Conservation (phyloP, 805 yeast species). For the Isabelozyma rhagii region DNA sequence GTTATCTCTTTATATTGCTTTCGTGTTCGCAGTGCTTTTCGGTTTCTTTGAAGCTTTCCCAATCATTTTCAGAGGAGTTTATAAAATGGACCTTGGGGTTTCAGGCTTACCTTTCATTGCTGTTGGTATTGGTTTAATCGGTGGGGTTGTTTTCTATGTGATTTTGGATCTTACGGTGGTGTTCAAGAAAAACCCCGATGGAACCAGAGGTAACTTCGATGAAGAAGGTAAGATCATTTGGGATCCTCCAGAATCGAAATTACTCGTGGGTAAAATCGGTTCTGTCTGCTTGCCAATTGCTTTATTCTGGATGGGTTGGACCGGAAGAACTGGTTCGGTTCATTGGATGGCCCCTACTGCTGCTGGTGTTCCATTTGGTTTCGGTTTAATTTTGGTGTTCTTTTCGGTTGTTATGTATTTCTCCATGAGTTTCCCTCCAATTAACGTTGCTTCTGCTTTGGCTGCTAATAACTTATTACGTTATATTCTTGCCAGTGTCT, state of each 20-base stretch:
- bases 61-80: slow-evolving; percentile 64
- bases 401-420: slow-evolving; percentile 68
- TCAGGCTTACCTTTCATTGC: slow-evolving; percentile 72
- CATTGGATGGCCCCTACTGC: slow-evolving; percentile 78
- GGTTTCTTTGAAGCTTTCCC: slow-evolving; percentile 82
- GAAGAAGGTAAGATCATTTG: slow-evolving; percentile 52
- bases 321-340: slow-evolving; percentile 48
- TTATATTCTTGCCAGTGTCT: slow-evolving; percentile 70
- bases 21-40: slow-evolving; percentile 72
- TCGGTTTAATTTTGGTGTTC: slow-evolving; percentile 68
- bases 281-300: slow-evolving; percentile 64
- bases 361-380: slow-evolving; percentile 78
- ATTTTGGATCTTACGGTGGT: slow-evolving; percentile 45
- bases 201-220: slow-evolving; percentile 55
- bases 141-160: slow-evolving; percentile 54
- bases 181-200: slow-evolving; percentile 60
- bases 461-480: slow-evolving; percentile 85
- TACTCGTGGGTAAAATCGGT: slow-evolving; percentile 63
- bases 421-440: slow-evolving; percentile 69
- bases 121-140: slow-evolving; percentile 63
- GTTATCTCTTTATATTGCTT: slow-evolving; percentile 67
- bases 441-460: slow-evolving; percentile 77
- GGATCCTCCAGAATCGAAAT: slow-evolving; percentile 59
- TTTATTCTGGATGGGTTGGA: slow-evolving; percentile 82
- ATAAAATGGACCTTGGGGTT: slow-evolving; percentile 55